phyloP scores from a whole-genome alignment of 441 rosid species.

The Adansonia rubrostipa region DNA sequence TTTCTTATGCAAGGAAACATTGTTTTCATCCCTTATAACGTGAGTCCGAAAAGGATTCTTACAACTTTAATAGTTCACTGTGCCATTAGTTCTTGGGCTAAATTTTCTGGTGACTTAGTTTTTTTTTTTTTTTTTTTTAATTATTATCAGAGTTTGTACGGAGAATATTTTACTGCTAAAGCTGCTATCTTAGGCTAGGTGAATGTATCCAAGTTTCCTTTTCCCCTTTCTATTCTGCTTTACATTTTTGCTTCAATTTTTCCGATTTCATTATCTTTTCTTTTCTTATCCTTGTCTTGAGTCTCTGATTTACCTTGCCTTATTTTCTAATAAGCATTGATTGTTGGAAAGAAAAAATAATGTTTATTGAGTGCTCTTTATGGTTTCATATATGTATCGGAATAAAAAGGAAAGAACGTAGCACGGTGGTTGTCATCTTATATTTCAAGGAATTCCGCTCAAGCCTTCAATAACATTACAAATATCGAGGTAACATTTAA shows the following conservation, averaged over 20 bases:
- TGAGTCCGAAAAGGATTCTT: background rate
- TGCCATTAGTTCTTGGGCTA: background rate
- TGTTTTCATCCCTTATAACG: background rate
- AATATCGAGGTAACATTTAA: slow-evolving; percentile 50
- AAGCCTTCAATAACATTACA: slow-evolving; percentile 36
- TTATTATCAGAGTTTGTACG: background rate
- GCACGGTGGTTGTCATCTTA: slow-evolving; percentile 66
- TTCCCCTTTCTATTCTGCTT: background rate
- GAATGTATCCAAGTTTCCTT: too few relatives aligned
- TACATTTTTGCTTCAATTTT: background rate
- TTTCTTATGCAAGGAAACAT: background rate
- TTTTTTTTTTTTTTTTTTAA: background rate
- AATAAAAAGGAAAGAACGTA: slow-evolving; percentile 60
- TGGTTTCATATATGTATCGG: slow-evolving; percentile 32
- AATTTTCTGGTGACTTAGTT: background rate
- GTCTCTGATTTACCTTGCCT: background rate
- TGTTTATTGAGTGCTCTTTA: slow-evolving; percentile 10
- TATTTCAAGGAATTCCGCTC: slow-evolving; percentile 51
- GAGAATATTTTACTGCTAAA: background rate
- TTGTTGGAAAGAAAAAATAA: background rate
- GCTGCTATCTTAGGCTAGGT: background rate
- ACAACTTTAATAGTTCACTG: background rate
- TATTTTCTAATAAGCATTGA: slow-evolving; percentile 13
- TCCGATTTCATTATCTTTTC: background rate
- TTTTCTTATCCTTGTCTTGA: background rate